phyloP scores from a whole-genome alignment of 495 filamentous ascomycete species.

The Lepraria neglecta region DNA sequence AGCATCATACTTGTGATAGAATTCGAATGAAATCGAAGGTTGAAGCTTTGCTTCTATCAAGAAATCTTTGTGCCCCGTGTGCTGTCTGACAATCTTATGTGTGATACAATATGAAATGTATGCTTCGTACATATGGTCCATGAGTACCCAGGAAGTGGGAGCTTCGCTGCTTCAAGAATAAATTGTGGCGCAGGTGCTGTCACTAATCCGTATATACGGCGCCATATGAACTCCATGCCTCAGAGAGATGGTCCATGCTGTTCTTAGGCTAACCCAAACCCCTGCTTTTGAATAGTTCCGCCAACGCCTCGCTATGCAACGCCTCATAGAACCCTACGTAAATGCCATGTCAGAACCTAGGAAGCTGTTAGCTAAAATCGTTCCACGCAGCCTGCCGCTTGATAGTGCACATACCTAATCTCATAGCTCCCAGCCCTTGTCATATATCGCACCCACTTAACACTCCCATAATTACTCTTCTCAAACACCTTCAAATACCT shows the following conservation, averaged over 20 bases:
- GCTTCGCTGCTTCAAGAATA: too few species aligned
- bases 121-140: background rate
- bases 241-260: background rate
- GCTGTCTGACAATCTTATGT: background rate
- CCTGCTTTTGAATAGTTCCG: background rate
- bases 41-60: background rate
- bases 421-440: constrained; percentile 70
- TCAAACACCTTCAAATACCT: constrained; percentile 98
- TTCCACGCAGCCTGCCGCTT: constrained; percentile 1
- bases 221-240: too few species aligned
- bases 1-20: constrained; percentile 6
- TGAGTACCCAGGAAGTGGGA: too few species aligned
- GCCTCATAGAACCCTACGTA: background rate
- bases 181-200: too few species aligned
- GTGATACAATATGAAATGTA: background rate
- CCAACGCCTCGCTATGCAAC: constrained; percentile 27
- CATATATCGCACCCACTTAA: constrained; percentile 99
- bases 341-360: constrained; percentile 19
- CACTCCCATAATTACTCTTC: constrained; percentile 96
- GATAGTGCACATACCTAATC: constrained; percentile 41
- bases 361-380: background rate
- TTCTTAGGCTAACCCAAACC: background rate
- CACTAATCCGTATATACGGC: too few species aligned
- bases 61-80: background rate
- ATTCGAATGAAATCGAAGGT: constrained; percentile 6